Conservation (phyloP, 73 alveolate genomes). For the Halteria grandinella region DNA sequence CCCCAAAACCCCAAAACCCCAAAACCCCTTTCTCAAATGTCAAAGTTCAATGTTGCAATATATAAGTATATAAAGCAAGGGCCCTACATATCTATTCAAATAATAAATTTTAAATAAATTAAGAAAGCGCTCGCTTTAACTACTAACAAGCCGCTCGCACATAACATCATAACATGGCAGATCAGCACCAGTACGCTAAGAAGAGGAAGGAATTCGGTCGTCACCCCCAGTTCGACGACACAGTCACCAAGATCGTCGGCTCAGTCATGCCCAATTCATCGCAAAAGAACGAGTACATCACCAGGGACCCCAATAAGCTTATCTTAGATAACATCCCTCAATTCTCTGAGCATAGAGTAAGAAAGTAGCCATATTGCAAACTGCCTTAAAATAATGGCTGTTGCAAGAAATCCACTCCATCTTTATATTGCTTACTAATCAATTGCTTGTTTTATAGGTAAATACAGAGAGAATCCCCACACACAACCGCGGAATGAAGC, state of each 20-base stretch:
- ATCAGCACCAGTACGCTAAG: conserved; percentile 79
- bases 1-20: too few relatives aligned
- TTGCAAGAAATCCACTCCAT: background rate
- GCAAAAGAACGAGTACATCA: conserved; percentile 55
- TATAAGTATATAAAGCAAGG: too few relatives aligned
- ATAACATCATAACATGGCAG: conserved; percentile 69
- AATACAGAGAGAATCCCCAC: conserved; percentile 92
- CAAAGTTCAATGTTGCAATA: too few relatives aligned
- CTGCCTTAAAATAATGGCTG: background rate
- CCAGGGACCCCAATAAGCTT: conserved; percentile 79
- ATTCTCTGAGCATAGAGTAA: conserved; percentile 83
- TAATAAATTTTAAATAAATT: conserved; percentile 43
- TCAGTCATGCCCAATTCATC: conserved; percentile 49
- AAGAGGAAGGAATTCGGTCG: conserved; percentile 89
- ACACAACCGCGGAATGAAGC: conserved; percentile 88
- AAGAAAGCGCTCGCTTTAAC: too few relatives aligned
- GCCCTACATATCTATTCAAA: too few relatives aligned
- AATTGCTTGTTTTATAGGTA: conserved; percentile 33
- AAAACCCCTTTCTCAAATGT: too few relatives aligned
- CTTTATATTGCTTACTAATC: background rate
- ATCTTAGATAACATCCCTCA: conserved; percentile 85
- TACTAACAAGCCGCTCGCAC: too few relatives aligned
- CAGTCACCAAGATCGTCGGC: conserved; percentile 84
- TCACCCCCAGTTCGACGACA: conserved; percentile 85
- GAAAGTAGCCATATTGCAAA: too few relatives aligned